Percentiles rank a stretch among this genome's conserved stretches.
Conservation (phyloP, 139 green algal genomes). For the Chlamydomonas schloesseri region DNA sequence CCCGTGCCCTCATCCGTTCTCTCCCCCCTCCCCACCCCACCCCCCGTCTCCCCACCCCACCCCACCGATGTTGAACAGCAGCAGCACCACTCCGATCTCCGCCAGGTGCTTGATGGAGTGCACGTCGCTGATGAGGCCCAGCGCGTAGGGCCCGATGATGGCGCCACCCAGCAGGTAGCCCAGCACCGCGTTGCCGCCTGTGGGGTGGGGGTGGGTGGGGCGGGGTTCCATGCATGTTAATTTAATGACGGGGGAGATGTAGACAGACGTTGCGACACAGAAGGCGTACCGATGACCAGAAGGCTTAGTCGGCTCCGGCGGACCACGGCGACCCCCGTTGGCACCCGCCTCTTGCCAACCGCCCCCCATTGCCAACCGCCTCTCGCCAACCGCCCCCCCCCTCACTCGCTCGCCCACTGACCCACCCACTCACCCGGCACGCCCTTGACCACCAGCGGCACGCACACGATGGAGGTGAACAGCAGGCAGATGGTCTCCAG, state of each 20-base stretch:
- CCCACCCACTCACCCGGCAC: slow-evolving; percentile 73
- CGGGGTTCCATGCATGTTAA: too few relatives aligned
- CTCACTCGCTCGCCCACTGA: background rate
- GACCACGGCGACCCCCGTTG: too few relatives aligned
- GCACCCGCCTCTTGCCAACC: too few relatives aligned
- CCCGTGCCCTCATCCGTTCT: too few relatives aligned
- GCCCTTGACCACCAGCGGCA: slow-evolving; percentile 91
- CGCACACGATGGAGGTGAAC: slow-evolving; percentile 84
- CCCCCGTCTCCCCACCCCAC: too few relatives aligned
- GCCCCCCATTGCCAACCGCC: background rate
- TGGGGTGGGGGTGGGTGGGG: background rate
- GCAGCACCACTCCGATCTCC: slow-evolving; percentile 96
- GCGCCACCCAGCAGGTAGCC: slow-evolving; percentile 92
- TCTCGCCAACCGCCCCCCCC: background rate
- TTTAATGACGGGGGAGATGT: too few relatives aligned
- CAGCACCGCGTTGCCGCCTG: slow-evolving; percentile 92
- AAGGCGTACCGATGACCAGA: too few relatives aligned
- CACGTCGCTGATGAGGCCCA: slow-evolving; percentile 79
- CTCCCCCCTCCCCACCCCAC: too few relatives aligned
- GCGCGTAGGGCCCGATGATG: slow-evolving; percentile 93
- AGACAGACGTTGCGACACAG: too few relatives aligned
- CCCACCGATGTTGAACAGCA: slow-evolving; percentile 95
- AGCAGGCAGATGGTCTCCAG: slow-evolving; percentile 93
- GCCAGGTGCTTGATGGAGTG: slow-evolving; percentile 90
- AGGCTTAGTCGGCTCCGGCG: too few relatives aligned